Base-by-base conservation (phyloP, 768 basidiomycete genomes). In the Boletus huronensis region DNA sequence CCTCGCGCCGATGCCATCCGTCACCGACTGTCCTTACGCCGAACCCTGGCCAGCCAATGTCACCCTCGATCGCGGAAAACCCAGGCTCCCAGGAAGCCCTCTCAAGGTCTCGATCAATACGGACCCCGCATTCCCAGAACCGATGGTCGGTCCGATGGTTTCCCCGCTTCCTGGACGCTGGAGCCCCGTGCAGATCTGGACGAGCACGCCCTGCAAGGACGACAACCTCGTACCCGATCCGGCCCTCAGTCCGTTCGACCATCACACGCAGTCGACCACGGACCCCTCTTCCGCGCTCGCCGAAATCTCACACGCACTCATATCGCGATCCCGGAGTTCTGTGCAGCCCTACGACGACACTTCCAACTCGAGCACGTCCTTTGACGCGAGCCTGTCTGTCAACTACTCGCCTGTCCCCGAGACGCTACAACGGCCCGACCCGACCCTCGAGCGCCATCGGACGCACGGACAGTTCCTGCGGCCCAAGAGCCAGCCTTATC, bases 181-280 rank as follows among this genome's bases (percentile, higher is more conserved):
- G 64, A 46, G 35, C 40, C 46, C 64, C 9, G 9, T 43, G 2
- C 47, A 59, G 23, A 54, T 68, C 8, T 69, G 66, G 66, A 62
- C 62, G 34, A 69, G 66, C 47, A 66, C 66, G 0, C 66, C 66
- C 3, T 52, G 7, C 40, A 63, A 58, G 53, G 16, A 23, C 21
- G 51, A 63, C 38, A 19, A 29, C 14, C 16, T 16, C 26, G 17
- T 50, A 2, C 46, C 42, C n/a, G 50, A 55, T 5, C 48, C 19
- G 8, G 23, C 11, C 13, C 39, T 43, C 40, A 52, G 21, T 44
- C 32, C 57, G 5, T 50, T 56, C 36, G 53, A 54, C 13, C 40
- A 31, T 6, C 36, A 16, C 29, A 8, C 32, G 0, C 38, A 3
- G 25, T 41, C 51, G 21, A 16, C 6, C 35, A 11, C 36, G 16